These are phyloP conservation scores for Colletotrichum sansevieriae DNA, from an alignment of 2,329 filamentous ascomycete genomes.

Conservation along the genomic window DNA sequence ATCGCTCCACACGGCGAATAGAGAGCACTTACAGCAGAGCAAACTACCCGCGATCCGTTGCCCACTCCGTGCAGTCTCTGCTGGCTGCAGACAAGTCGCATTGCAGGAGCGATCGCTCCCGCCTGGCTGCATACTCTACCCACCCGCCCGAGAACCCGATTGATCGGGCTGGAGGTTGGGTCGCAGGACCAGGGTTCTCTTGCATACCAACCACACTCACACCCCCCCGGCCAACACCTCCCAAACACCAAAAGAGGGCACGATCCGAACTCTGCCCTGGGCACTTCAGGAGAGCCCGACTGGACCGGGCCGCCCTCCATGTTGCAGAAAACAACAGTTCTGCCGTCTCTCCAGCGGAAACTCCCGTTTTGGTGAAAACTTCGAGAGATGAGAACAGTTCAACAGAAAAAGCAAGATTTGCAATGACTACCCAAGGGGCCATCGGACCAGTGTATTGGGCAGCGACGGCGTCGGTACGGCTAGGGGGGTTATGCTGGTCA, in stretches of 20 bases:
- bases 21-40: constrained; percentile 9
- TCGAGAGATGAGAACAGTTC: constrained; percentile 1
- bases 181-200: constrained; percentile 26
- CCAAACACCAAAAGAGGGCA: constrained; percentile 25
- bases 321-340: constrained; percentile 19
- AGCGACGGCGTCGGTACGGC: constrained; percentile 29
- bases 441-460: constrained; percentile 37
- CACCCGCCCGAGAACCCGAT: constrained; percentile 26
- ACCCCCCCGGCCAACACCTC: background rate
- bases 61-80: constrained; percentile 1
- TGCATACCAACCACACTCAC: no score
- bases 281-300: constrained; percentile 20
- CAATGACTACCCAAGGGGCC: constrained; percentile 7
- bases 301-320: background rate
- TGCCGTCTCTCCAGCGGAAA: constrained; percentile 21
- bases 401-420: constrained; percentile 27
- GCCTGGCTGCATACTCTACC: constrained; percentile 6
- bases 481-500: constrained; percentile 22
- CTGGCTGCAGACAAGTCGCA: constrained; percentile 26
- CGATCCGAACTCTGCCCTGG: constrained; percentile 37
- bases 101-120: constrained; percentile 24
- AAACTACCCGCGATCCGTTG: constrained; percentile 2
- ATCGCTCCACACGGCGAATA: constrained; percentile 18
- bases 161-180: constrained; percentile 23
- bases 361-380: constrained; percentile 28